Evolutionary conservation across 2,329 filamentous ascomycete genomes (phyloP), one percentile per base, ranked within the genome.

Genomic region (Alternaria angustiovoidea): DNA sequence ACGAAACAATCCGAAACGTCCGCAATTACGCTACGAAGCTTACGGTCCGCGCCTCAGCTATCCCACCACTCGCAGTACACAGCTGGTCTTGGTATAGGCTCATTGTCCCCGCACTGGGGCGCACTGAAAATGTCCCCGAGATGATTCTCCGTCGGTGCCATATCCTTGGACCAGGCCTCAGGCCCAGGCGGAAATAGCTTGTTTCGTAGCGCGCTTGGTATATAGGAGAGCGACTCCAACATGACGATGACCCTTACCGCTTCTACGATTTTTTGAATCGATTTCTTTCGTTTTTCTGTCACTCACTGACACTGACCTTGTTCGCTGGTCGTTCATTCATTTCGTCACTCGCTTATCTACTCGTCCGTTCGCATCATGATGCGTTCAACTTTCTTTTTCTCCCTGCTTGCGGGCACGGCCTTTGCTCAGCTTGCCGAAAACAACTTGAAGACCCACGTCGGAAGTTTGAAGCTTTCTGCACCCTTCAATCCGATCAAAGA

Each of bases 401-500:
- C 74, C 48, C 63, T 75, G 55, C 68, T 77, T 42, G 65, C 75
- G 60, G 72, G 74, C 62, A 72, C 71, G 61, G 75, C 67, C 60
- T 68, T 76, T 52, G 78, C 71, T 32, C 74, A 73, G 30, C 78
- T 80, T 46, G 73, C 76, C 24, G 75, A 85, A 61, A 79, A 80
- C 49, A 75, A 73, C 69, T 71, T 83, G 18, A 72, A 79, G 64
- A 81, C 77, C 44, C 74, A 80, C 49, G 75, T 79, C 52, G 79
- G 81, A 63, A 73, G 76, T 51, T 71, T 87, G 51, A 77, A 81
- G 30, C 80, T 88, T n/a, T 78, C 80, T 28, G 77, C 77, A 62
- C 76, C 79, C 34, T 88, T 88, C 76, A 84, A 86, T 68, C 86
- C 86, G 6, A 79, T 88, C 65, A 85, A 86, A 72, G 81, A 81